Percentiles rank a stretch among this genome's conserved stretches.
Evolutionary conservation across 2,329 filamentous ascomycete genomes (phyloP).

Genomic region (Aspergillus felis): DNA sequence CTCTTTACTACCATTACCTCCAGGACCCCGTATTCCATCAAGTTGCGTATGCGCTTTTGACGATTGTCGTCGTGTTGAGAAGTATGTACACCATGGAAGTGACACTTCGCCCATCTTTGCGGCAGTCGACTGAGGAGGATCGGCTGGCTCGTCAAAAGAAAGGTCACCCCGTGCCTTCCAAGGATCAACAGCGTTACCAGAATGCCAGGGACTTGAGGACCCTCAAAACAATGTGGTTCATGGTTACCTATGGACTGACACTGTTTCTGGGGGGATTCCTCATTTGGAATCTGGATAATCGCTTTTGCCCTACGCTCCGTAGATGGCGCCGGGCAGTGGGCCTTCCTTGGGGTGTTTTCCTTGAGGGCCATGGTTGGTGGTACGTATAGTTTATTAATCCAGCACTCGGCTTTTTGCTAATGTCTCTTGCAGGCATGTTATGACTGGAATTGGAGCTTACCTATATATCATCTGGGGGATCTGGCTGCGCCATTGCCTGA

Average conservation of each 20-base stretch:
- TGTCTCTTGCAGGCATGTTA: constrained; percentile 58
- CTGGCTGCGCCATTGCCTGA: constrained; percentile 73
- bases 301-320: constrained; percentile 65
- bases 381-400: constrained; percentile 32
- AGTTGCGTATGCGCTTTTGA: constrained; percentile 70
- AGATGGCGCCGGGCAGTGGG: constrained; percentile 64
- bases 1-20: constrained; percentile 74
- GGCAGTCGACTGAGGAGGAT: constrained; percentile 46
- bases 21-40: constrained; percentile 83
- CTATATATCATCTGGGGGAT: constrained; percentile 81
- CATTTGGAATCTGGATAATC: constrained; percentile 76
- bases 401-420: constrained; percentile 4
- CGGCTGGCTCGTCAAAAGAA: constrained; percentile 36
- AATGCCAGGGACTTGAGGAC: constrained; percentile 56
- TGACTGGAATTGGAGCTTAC: constrained; percentile 79
- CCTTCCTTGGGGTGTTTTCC: constrained; percentile 73
- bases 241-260: constrained; percentile 65
- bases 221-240: constrained; percentile 68
- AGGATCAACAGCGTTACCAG: constrained; percentile 45
- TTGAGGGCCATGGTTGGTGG: constrained; percentile 73
- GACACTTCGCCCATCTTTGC: constrained; percentile 57
- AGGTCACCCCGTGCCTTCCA: constrained; percentile 38
- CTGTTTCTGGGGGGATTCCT: constrained; percentile 72
- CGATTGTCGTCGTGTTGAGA: constrained; percentile 64
- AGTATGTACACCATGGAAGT: constrained; percentile 75